Percentiles rank a stretch among this genome's conserved stretches.
phyloP scores from a whole-genome alignment of 805 yeast species.

The Wickerhamiella occidentalis region DNA sequence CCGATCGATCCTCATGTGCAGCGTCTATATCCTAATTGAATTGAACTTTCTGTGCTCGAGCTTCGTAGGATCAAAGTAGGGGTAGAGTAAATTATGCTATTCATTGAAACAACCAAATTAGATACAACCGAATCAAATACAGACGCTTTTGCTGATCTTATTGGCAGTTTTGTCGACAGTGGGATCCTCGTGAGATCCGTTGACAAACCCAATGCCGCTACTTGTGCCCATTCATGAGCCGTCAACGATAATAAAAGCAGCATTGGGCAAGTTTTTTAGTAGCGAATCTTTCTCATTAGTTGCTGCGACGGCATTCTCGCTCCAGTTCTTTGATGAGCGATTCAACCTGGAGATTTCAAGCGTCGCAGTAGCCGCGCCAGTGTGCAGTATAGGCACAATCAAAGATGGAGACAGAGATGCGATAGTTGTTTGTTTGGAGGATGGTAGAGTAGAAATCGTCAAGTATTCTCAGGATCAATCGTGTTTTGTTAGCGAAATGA shows the following conservation, averaged over 20 bases:
- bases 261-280: background rate
- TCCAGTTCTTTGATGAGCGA: background rate
- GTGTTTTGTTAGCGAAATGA: background rate
- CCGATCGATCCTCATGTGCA: too few species aligned
- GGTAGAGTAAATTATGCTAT: too few species aligned
- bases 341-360: background rate
- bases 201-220: slow-evolving; percentile 7
- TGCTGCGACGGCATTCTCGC: background rate
- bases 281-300: background rate
- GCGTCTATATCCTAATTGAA: too few species aligned
- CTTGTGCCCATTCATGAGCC: slow-evolving; percentile 7
- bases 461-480: background rate
- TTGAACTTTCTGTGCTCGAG: too few species aligned
- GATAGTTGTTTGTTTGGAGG: background rate
- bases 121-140: too few species aligned
- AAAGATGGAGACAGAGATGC: background rate
- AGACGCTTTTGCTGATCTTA: too few species aligned
- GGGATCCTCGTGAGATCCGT: background rate
- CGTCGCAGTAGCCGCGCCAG: slow-evolving; percentile 1
- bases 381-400: slow-evolving; percentile 4
- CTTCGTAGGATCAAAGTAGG: too few species aligned
- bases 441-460: background rate
- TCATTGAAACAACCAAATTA: too few species aligned
- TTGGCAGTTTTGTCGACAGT: too few species aligned
- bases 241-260: slow-evolving; percentile 1